Percentiles rank a stretch among this genome's conserved stretches.
phyloP scores from a whole-genome alignment of 2,329 filamentous ascomycete genomes.

The Dissoconium aciculare region DNA sequence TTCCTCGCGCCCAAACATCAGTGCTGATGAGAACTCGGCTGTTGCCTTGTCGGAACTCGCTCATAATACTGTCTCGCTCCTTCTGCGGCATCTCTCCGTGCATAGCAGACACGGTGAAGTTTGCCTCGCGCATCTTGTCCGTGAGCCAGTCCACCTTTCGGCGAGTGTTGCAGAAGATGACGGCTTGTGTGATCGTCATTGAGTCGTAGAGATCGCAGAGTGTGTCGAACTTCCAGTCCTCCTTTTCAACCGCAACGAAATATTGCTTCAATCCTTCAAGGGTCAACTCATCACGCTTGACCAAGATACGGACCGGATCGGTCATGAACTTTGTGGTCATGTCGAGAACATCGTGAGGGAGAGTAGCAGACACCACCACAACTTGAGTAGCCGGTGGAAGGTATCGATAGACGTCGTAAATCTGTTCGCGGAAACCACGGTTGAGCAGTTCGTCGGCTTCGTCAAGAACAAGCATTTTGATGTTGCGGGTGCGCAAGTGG shows the following conservation, averaged over 20 bases:
- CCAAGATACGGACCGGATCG: conserved; percentile 85
- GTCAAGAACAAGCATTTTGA: conserved; percentile 66
- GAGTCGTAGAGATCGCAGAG: conserved; percentile 98
- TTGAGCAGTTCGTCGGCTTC: conserved; percentile 72
- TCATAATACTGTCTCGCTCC: conserved; percentile 97
- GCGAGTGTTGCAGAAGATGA: conserved; percentile 98
- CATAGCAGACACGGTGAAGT: conserved; percentile 98
- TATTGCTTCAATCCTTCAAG: conserved; percentile 97
- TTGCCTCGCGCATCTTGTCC: conserved; percentile 97
- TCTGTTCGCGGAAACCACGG: conserved; percentile 92
- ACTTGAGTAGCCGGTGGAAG: conserved; percentile 93
- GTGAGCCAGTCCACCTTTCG: conserved; percentile 99
- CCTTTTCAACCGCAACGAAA: conserved; percentile 98
- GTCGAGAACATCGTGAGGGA: conserved; percentile 94
- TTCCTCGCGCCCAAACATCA: conserved; percentile 94
- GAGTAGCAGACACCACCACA: conserved; percentile 91
- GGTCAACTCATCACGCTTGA: conserved; percentile 97
- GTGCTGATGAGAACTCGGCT: conserved; percentile 93
- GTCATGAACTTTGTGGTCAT: conserved; percentile 99
- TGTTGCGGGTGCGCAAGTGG: conserved; percentile 56
- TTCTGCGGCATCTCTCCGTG: conserved; percentile 99
- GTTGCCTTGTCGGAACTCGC: conserved; percentile 94
- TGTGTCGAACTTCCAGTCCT: conserved; percentile 99
- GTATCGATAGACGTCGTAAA: conserved; percentile 97
- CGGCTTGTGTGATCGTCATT: conserved; percentile 92